Evolutionary conservation across 371 early-diverging fungal genomes (phyloP), one percentile per base, ranked within the genome.

Genomic region (Rhizopus microsporus): DNA sequence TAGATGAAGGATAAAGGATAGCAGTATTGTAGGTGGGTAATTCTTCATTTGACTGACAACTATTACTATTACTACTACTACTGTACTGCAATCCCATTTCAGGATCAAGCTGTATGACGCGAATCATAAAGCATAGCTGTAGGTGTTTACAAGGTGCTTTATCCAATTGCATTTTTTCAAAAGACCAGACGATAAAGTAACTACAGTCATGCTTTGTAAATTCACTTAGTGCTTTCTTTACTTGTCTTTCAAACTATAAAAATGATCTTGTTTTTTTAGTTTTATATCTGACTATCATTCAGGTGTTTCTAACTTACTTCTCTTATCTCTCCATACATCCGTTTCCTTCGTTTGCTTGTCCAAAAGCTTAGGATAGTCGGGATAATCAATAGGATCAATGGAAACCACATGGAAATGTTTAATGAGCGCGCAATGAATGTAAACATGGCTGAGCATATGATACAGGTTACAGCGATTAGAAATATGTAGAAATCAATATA

Each of bases 381-480:
- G 34, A 76, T 59, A 16, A 76, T 42, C 1, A 76, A 51, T 6
- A 76, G 50, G 10, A 76, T 53, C n/a, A 76, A 59, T 23, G 76
- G 76, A 56, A 65, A 76, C 76, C 76, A 76, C 76, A 76, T 76
- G 17, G 76, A 76, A 9, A 76, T 71, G 57, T 62, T 55, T 3
- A 71, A 58, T 8, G 76, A 72, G 9, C 71, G 65, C 7, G 76
- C 76, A 38, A 70, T 60, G 38, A 76, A 62, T 3, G 76, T 72
- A 49, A 76, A 76, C 0, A 63, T 64, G 37, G 73, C 76, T 10
- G 76, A 76, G 43, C 71, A 72, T 30, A 68, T 53, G 8, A 76
- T 62, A 48, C 70, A 76, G 7, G 66, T 9, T 3, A 76, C 60
- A 30, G 71, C 67, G 23, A 76, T 23, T 2, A 68, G 43, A 49